Evolutionary conservation across 140 eudicot genomes (phyloP).

Genomic region (Anethum foeniculum): DNA sequence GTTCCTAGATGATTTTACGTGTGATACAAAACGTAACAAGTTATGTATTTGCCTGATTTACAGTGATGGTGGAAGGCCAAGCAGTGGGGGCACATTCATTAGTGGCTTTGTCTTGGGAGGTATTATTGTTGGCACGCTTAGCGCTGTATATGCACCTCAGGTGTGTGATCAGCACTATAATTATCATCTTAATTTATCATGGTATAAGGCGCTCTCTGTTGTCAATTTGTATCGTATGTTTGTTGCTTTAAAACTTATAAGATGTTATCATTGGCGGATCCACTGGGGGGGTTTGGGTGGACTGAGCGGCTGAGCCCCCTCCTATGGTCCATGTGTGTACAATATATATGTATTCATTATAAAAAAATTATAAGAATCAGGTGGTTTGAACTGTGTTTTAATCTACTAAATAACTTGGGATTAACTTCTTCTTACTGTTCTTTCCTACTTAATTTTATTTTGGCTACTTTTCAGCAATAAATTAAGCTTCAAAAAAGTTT

Average conservation of each 20-base stretch:
- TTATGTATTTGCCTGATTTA: conserved; percentile 1
- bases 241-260: too few species aligned
- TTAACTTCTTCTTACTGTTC: neutral
- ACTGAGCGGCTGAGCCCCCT: too few species aligned
- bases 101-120: conserved; percentile 79
- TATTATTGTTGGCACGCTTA: conserved; percentile 64
- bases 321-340: neutral
- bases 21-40: neutral
- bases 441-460: too few species aligned
- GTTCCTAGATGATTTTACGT: neutral
- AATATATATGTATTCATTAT: neutral
- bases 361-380: neutral
- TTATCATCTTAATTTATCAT: neutral
- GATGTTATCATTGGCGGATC: neutral
- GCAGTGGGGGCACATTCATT: conserved; percentile 38
- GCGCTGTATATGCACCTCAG: conserved; percentile 76
- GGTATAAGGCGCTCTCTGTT: neutral
- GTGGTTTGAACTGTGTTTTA: neutral
- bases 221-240: neutral
- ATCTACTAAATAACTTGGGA: neutral
- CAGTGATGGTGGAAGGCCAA: conserved; percentile 54
- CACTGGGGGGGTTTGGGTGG: too few species aligned
- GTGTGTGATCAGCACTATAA: conserved; percentile 23
- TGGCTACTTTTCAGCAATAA: neutral
- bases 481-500: neutral